These are phyloP conservation scores for Acer yangbiense DNA, from an alignment of 345 rosid species.

Conservation along the genomic window DNA sequence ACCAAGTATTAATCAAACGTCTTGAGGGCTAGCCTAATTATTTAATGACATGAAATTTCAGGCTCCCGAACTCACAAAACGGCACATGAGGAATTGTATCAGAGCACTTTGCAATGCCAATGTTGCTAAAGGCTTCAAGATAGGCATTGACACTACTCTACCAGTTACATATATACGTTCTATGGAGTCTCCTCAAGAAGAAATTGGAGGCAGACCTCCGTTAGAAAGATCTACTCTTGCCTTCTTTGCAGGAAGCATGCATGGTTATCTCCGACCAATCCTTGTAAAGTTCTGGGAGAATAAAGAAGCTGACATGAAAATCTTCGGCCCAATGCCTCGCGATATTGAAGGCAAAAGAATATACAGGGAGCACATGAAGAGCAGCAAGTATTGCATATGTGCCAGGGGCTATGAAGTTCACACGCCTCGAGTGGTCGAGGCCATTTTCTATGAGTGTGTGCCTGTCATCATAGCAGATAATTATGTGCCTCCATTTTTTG, in stretches of 20 bases:
- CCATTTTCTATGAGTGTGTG: slow-evolving; percentile 73
- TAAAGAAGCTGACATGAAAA: slow-evolving; percentile 77
- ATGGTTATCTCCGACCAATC: slow-evolving; percentile 75
- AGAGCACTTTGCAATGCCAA: slow-evolving; percentile 81
- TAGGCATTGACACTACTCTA: slow-evolving; percentile 71
- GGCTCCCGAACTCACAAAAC: slow-evolving; percentile 63
- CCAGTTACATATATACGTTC: slow-evolving; percentile 79
- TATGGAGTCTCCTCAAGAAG: slow-evolving; percentile 49
- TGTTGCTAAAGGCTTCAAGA: slow-evolving; percentile 65
- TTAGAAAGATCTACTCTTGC: slow-evolving; percentile 65
- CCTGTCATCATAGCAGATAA: slow-evolving; percentile 90
- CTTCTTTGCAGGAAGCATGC: slow-evolving; percentile 90
- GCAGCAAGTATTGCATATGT: slow-evolving; percentile 85
- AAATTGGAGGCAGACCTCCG: slow-evolving; percentile 71
- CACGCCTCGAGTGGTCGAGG: slow-evolving; percentile 84
- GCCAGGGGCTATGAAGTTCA: slow-evolving; percentile 92
- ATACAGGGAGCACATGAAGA: slow-evolving; percentile 80
- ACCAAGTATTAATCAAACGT: not conserved
- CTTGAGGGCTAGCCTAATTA: slow-evolving; percentile 2
- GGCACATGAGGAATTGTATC: slow-evolving; percentile 56
- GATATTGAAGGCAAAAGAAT: slow-evolving; percentile 53
- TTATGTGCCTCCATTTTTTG: slow-evolving; percentile 87
- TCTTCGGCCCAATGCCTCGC: slow-evolving; percentile 72
- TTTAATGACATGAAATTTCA: slow-evolving; percentile 33
- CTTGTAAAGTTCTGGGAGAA: slow-evolving; percentile 71